Percentiles rank a stretch among this genome's conserved stretches.
Evolutionary conservation across 2,329 filamentous ascomycete genomes (phyloP).

Genomic region (Periconia macrospinosa): DNA sequence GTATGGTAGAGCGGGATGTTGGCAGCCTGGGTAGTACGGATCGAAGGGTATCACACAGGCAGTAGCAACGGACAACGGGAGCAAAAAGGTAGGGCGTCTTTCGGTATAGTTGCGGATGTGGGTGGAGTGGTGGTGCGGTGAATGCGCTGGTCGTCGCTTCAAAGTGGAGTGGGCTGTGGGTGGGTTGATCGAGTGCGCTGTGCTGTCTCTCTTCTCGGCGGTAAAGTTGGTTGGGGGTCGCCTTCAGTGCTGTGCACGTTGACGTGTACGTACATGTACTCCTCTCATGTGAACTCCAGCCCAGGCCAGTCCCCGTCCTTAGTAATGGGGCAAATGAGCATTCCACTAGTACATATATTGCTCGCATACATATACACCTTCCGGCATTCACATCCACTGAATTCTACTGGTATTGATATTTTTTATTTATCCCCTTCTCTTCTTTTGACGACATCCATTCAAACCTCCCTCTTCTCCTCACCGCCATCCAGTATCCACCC

Average conservation of each 20-base stretch:
- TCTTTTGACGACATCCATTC: background rate
- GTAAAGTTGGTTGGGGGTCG: slow-evolving; percentile 5
- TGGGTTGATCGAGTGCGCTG: slow-evolving; percentile 16
- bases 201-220: background rate
- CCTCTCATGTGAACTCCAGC: background rate
- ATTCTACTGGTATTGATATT: background rate
- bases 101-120: background rate
- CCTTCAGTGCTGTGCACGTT: background rate
- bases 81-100: background rate
- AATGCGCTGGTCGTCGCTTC: background rate
- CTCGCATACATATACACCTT: background rate
- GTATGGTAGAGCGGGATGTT: background rate
- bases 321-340: background rate
- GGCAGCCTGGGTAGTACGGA: background rate
- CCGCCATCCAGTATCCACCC: background rate
- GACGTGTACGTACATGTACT: background rate
- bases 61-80: background rate
- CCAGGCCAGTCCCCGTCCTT: background rate
- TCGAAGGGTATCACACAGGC: background rate
- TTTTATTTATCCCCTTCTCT: background rate
- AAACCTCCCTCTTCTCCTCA: background rate
- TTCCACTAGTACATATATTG: background rate
- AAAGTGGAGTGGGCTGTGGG: background rate
- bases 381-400: background rate
- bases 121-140: background rate